These are phyloP conservation scores for Malus fusca DNA, from an alignment of 306 rosid genomes.

Conservation along the genomic window DNA sequence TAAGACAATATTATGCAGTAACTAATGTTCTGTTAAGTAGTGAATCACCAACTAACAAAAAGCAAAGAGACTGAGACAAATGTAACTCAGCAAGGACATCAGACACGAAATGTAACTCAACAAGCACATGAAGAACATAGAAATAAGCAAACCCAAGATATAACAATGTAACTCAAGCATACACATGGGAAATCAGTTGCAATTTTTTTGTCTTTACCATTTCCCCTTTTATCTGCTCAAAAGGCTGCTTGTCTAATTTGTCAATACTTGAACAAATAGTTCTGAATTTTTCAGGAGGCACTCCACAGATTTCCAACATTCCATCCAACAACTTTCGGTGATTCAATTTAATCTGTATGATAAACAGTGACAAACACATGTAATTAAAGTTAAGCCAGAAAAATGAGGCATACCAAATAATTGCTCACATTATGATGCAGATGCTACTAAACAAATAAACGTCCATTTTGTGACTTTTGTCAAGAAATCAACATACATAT, in stretches of 20 bases:
- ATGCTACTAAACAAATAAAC: background rate
- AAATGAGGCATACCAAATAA: background rate
- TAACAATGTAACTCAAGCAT: background rate
- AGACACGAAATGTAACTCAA: background rate
- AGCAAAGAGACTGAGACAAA: background rate
- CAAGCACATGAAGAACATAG: background rate
- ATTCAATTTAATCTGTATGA: slow-evolving; percentile 74
- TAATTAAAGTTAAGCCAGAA: slow-evolving; percentile 1
- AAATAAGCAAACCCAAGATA: background rate
- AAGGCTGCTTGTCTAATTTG: slow-evolving; percentile 86
- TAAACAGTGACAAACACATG: background rate
- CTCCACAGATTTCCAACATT: slow-evolving; percentile 92
- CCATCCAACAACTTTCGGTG: slow-evolving; percentile 86
- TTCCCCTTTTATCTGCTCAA: slow-evolving; percentile 75
- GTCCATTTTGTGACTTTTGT: background rate
- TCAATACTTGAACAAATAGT: slow-evolving; percentile 94
- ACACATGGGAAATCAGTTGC: background rate
- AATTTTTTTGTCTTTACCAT: slow-evolving; percentile 44
- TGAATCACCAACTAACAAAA: background rate
- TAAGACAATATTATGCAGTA: background rate
- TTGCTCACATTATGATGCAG: background rate
- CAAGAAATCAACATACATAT: no score
- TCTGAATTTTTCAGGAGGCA: slow-evolving; percentile 83
- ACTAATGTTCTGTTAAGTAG: background rate
- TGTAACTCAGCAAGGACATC: background rate